A percentile compares a stretch with the other conserved stretches of the same genome.
Evolutionary conservation across 805 yeast genomes (phyloP).

Genomic region (Ogataea glucozyma): DNA sequence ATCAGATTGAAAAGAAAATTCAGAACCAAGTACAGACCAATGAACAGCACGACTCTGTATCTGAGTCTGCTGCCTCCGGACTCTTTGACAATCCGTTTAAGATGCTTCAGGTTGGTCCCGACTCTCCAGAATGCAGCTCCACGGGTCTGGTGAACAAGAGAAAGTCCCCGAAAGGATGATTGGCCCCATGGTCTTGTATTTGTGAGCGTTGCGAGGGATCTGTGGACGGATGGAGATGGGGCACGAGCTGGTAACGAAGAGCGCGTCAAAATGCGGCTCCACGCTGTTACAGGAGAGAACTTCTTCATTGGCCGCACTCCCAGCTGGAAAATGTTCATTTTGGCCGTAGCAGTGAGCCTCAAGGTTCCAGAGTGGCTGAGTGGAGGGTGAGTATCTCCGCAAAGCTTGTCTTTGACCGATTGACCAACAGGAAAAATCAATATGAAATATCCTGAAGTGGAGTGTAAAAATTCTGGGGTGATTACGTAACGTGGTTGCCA

Average conservation of each 20-base stretch:
- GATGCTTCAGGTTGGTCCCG: conserved; percentile 30
- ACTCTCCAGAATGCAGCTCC: conserved; percentile 37
- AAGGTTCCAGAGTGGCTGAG: neutral
- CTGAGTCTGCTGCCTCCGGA: conserved; percentile 46
- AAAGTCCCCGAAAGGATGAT: neutral
- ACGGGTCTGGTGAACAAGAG: conserved; percentile 12
- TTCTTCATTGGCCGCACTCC: neutral
- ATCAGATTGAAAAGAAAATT: conserved; percentile 37
- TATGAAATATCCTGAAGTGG: too few species aligned
- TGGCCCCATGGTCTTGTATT: neutral
- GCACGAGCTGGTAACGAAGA: too few species aligned
- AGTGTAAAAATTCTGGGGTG: too few species aligned
- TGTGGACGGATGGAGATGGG: neutral
- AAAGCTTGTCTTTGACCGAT: neutral
- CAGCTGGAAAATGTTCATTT: neutral
- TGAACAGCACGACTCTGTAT: conserved; percentile 43
- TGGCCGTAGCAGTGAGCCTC: neutral
- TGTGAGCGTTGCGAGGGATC: neutral
- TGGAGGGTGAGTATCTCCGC: neutral
- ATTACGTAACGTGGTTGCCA: too few species aligned
- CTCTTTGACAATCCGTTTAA: conserved; percentile 29
- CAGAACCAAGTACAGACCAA: conserved; percentile 44
- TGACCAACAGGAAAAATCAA: too few species aligned
- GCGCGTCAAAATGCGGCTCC: neutral
- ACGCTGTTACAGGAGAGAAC: neutral